A percentile compares a stretch with the other conserved stretches of the same genome.
phyloP scores from a whole-genome alignment of 208 protist species.

The Tritrichomonas foetus region DNA sequence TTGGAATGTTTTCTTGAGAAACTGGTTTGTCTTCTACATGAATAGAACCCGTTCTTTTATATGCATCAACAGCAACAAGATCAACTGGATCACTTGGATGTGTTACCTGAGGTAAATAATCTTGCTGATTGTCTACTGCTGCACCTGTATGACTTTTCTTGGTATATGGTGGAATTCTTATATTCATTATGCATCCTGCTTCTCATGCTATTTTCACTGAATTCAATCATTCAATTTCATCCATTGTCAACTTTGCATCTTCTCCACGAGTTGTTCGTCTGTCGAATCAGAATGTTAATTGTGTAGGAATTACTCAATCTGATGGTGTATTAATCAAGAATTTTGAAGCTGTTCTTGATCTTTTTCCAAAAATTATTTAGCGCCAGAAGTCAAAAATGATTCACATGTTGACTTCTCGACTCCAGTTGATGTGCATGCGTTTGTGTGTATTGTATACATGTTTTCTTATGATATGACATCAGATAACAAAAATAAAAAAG shows the following conservation, averaged over 20 bases:
- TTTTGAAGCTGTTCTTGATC: neutral
- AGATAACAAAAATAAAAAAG: too few relatives aligned
- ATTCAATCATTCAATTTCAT: neutral
- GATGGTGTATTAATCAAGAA: neutral
- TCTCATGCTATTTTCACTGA: neutral
- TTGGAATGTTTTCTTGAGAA: neutral
- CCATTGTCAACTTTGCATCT: neutral
- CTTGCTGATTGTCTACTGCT: neutral
- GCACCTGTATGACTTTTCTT: neutral
- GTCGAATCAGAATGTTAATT: neutral
- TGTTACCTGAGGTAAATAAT: neutral
- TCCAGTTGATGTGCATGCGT: too few relatives aligned
- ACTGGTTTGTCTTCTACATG: neutral
- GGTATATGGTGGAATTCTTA: neutral
- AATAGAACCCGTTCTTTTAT: neutral
- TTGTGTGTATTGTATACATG: too few relatives aligned
- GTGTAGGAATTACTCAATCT: neutral
- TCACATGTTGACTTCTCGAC: too few relatives aligned
- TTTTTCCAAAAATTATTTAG: neutral
- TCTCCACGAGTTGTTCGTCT: neutral
- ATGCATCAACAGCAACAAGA: neutral
- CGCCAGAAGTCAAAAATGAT: neutral
- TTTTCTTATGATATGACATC: too few relatives aligned
- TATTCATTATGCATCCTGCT: conserved; percentile 17
- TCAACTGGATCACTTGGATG: conserved; percentile 17